Conservation (phyloP, 805 yeast genomes). For the Ogataea degrootiae region DNA sequence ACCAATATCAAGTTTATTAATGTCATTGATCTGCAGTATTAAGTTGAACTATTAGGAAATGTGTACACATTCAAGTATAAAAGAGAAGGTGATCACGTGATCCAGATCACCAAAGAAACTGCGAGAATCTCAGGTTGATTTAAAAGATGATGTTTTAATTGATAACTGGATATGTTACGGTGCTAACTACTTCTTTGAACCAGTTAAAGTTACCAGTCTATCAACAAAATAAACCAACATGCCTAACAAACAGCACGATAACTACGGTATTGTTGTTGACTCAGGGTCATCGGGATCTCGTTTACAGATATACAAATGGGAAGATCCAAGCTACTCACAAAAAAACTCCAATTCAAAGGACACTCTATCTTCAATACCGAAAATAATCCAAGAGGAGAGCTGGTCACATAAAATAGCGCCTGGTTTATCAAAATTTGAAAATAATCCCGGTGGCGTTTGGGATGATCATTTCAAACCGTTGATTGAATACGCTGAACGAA, state of each 20-base stretch:
- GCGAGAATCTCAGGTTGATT: too few relatives aligned
- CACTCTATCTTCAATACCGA: conserved; percentile 57
- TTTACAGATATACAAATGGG: conserved; percentile 79
- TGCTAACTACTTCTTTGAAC: too few relatives aligned
- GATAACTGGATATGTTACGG: too few relatives aligned
- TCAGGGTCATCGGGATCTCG: conserved; percentile 97
- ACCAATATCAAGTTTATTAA: too few relatives aligned
- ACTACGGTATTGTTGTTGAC: conserved; percentile 86
- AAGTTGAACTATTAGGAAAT: too few relatives aligned
- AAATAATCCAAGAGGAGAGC: conserved; percentile 52
- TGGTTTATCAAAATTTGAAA: conserved; percentile 72
- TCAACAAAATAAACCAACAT: not conserved
- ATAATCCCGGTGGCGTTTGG: conserved; percentile 58
- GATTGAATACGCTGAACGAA: conserved; percentile 60
- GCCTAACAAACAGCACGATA: conserved; percentile 7
- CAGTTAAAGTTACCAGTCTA: not conserved
- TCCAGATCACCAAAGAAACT: too few relatives aligned
- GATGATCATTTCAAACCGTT: conserved; percentile 60
- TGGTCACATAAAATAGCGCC: conserved; percentile 78
- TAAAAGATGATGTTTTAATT: too few relatives aligned
- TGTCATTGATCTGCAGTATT: too few relatives aligned
- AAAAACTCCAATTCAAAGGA: conserved; percentile 28
- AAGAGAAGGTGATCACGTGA: too few relatives aligned
- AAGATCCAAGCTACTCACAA: conserved; percentile 38
- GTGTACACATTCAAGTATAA: too few relatives aligned